Base-by-base conservation (phyloP, 768 basidiomycete genomes). In the Galerina sulciceps region DNA sequence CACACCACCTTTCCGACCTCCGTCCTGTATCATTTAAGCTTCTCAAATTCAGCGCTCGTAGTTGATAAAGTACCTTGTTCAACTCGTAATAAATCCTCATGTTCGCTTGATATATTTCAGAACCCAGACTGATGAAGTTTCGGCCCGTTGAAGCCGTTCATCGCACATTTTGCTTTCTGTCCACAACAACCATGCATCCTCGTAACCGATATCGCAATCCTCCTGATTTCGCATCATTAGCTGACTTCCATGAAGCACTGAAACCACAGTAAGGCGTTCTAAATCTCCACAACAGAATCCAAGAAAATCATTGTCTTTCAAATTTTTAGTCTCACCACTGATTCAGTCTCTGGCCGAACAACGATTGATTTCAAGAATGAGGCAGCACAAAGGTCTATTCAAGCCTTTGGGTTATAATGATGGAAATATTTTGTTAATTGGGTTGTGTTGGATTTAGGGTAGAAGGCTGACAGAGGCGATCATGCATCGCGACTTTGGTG, bases 401-500 rank as follows among this genome's bases (percentile, higher is more conserved):
- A 26, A 26, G 26, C 26, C 26, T 3, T 6, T 26, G 26, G 35
- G 40, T 26, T 46, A 9, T n/a, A 36, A 1, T 3, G 36, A 10
- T 22, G 1, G 49, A 41, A 23, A 22, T 35, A 54, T 18, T 2
- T 23, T 34, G 18, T 3, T 40, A 15, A 35, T 59, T 55, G 26
- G 36, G 36, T 17, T 31, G 26, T 26, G 34, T 55, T 48, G 26
- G 40, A 65, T 57, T 43, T 68, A 63, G 61, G 18, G 53, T 65
- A 94, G 96, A 67, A 79, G 85, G 43, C 76, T 97, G 63, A 96
- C 96, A 2, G 80, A 89, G 65, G 91, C 91, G 0, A 78, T 98
- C 20, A 79, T 96, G 31, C 75, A 80, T 60, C 80, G 86, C 31
- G 93, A 96, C 73, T 96, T 94, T 67, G 72, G 77, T 1, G 66